phyloP scores from a whole-genome alignment of 176 grass and related monocot species.

The Musa acuminata region DNA sequence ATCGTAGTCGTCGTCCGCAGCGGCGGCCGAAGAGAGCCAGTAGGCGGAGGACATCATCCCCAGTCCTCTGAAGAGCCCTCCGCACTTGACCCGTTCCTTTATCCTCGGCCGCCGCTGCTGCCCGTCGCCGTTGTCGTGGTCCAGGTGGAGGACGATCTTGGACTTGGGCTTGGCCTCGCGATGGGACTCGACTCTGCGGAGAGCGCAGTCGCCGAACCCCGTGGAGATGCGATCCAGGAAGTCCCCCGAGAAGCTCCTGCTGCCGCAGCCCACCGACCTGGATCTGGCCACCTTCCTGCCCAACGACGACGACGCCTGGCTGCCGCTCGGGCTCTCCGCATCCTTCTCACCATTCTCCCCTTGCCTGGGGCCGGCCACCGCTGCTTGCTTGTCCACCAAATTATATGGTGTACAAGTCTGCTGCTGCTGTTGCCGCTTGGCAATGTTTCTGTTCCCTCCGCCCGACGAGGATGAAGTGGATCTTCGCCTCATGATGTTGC shows the following conservation, averaged over 20 bases:
- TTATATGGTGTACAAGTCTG: not conserved
- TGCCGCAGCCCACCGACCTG: constrained; percentile 82
- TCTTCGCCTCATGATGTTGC: constrained; percentile 16
- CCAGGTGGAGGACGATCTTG: constrained; percentile 20
- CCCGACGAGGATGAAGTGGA: constrained; percentile 29
- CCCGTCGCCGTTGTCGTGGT: constrained; percentile 22
- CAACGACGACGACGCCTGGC: constrained; percentile 54
- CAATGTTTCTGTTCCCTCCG: not conserved
- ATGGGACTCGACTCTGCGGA: constrained; percentile 78
- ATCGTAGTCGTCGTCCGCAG: constrained; percentile 10
- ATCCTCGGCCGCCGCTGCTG: constrained; percentile 33
- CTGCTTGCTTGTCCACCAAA: not conserved
- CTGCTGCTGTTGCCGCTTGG: not conserved
- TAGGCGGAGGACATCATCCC: constrained; percentile 23
- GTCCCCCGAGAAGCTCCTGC: constrained; percentile 76
- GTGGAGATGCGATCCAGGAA: constrained; percentile 84
- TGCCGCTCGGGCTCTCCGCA: constrained; percentile 50
- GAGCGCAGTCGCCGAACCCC: constrained; percentile 81
- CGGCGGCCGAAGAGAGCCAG: constrained; percentile 49
- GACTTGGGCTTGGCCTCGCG: constrained; percentile 61
- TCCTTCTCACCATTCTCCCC: constrained; percentile 33
- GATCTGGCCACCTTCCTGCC: constrained; percentile 78
- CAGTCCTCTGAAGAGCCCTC: constrained; percentile 61
- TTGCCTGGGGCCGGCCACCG: constrained; percentile 2
- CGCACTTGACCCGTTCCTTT: constrained; percentile 46